phyloP scores from a whole-genome alignment of 2,329 filamentous ascomycete genomes.

The Sporothrix globosa region DNA sequence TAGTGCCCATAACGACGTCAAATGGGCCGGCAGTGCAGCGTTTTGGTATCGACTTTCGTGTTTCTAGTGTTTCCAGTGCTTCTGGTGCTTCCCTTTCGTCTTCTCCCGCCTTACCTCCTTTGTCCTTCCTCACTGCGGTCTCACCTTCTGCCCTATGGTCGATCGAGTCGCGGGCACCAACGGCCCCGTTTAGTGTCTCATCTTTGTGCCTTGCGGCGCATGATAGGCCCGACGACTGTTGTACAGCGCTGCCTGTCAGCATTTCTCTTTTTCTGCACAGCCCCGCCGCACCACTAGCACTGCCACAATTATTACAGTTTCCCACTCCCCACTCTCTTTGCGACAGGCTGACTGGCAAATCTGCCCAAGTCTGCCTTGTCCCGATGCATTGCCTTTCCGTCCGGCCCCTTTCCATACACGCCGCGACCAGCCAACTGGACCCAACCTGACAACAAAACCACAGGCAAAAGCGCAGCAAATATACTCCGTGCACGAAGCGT shows the following conservation, averaged over 20 bases:
- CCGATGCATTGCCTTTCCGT: not conserved
- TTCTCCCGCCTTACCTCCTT: constrained; percentile 28
- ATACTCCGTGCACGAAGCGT: not conserved
- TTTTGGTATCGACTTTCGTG: not conserved
- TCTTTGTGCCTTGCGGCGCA: constrained; percentile 28
- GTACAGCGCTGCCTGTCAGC: constrained; percentile 37
- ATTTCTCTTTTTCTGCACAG: constrained; percentile 46
- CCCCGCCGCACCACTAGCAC: constrained; percentile 45
- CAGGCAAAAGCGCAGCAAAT: constrained; percentile 5
- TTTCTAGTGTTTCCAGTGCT: constrained; percentile 16
- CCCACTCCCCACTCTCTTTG: constrained; percentile 37
- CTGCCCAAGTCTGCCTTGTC: constrained; percentile 49
- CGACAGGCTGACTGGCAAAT: constrained; percentile 49
- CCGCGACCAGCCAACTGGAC: constrained; percentile 1
- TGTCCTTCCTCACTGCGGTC: not conserved
- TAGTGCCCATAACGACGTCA: constrained; percentile 5
- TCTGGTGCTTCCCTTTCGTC: not conserved
- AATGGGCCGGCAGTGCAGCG: not conserved
- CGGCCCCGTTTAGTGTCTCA: constrained; percentile 32
- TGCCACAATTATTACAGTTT: constrained; percentile 44
- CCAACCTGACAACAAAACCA: constrained; percentile 13
- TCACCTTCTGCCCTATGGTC: constrained; percentile 11
- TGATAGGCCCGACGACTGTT: constrained; percentile 31
- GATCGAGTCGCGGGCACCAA: not conserved
- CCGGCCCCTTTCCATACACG: not conserved